phyloP scores from a whole-genome alignment of 192 early-diverging fungal genomes.

The Backusella westeae region DNA sequence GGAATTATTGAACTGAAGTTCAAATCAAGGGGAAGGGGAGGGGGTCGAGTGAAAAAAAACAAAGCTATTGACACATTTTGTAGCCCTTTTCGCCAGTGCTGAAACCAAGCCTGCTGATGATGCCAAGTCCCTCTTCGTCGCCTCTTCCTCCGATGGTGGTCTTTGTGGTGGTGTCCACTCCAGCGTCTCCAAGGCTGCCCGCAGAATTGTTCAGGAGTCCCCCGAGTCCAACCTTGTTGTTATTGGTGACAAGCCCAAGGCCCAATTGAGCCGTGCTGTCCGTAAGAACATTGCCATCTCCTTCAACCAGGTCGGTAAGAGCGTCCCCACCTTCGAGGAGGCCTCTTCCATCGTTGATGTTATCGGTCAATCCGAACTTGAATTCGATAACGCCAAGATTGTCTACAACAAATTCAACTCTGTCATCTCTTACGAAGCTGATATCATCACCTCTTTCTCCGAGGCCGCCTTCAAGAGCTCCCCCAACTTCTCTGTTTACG shows the following conservation, averaged over 20 bases:
- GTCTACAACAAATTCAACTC: constrained; percentile 95
- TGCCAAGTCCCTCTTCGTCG: constrained; percentile 71
- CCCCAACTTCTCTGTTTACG: constrained; percentile 85
- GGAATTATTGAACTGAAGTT: not conserved
- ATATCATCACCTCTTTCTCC: constrained; percentile 60
- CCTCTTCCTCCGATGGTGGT: constrained; percentile 94
- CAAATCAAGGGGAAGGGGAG: constrained; percentile 4
- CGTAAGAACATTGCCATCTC: constrained; percentile 75
- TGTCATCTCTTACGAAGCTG: constrained; percentile 91
- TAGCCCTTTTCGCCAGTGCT: constrained; percentile 74
- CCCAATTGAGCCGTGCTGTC: constrained; percentile 79
- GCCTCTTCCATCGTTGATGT: constrained; percentile 78
- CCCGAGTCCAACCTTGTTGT: constrained; percentile 62
- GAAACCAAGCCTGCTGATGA: constrained; percentile 66
- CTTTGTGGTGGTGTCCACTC: constrained; percentile 99
- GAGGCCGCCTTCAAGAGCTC: constrained; percentile 70
- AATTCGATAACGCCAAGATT: constrained; percentile 73
- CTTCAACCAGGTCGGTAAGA: constrained; percentile 94
- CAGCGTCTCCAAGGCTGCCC: constrained; percentile 83
- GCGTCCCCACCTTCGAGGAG: constrained; percentile 86
- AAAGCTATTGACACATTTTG: not conserved
- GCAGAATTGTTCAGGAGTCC: constrained; percentile 57
- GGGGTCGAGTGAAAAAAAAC: not conserved
- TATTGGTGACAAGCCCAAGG: constrained; percentile 93
- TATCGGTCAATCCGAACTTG: constrained; percentile 61